phyloP scores from a whole-genome alignment of 1,284 basidiomycete genomes.

The Tilletia caries region DNA sequence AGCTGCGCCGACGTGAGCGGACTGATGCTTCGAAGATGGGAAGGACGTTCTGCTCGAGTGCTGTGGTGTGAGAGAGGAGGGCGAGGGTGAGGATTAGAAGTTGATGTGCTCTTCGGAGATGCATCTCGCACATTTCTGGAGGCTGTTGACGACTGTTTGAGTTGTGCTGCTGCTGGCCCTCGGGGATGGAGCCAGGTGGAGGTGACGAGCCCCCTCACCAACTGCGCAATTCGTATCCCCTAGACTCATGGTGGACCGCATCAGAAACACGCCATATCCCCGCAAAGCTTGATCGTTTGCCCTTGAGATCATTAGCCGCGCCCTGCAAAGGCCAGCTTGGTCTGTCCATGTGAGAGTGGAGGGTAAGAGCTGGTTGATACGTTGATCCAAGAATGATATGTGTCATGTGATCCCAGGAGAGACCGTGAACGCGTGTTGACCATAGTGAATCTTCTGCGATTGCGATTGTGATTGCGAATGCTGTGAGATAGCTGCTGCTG shows the following conservation, averaged over 20 bases:
- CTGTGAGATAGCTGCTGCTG: slow-evolving; percentile 27
- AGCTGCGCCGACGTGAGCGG: too few relatives aligned
- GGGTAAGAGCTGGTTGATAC: slow-evolving; percentile 46
- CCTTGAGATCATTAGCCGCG: not conserved
- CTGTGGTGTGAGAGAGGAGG: slow-evolving; percentile 57
- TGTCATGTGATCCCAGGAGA: slow-evolving; percentile 32
- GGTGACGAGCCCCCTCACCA: not conserved
- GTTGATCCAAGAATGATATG: slow-evolving; percentile 22
- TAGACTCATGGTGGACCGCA: not conserved
- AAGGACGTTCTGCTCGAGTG: slow-evolving; percentile 81
- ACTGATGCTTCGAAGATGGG: slow-evolving; percentile 81
- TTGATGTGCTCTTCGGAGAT: not conserved
- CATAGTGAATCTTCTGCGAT: slow-evolving; percentile 39
- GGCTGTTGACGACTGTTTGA: not conserved
- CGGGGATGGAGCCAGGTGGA: slow-evolving; percentile 12
- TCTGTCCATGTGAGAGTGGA: slow-evolving; percentile 60
- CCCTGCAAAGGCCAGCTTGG: slow-evolving; percentile 57
- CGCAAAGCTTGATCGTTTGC: not conserved
- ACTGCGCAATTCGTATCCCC: slow-evolving; percentile 1
- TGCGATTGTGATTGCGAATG: slow-evolving; percentile 17
- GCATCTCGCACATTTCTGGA: not conserved
- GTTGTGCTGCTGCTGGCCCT: too few relatives aligned
- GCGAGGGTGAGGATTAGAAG: slow-evolving; percentile 5
- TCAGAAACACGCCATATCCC: not conserved
- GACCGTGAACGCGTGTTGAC: slow-evolving; percentile 23